Evolutionary conservation across 1,284 basidiomycete genomes (phyloP).

Genomic region (Cryptococcus sp.): DNA sequence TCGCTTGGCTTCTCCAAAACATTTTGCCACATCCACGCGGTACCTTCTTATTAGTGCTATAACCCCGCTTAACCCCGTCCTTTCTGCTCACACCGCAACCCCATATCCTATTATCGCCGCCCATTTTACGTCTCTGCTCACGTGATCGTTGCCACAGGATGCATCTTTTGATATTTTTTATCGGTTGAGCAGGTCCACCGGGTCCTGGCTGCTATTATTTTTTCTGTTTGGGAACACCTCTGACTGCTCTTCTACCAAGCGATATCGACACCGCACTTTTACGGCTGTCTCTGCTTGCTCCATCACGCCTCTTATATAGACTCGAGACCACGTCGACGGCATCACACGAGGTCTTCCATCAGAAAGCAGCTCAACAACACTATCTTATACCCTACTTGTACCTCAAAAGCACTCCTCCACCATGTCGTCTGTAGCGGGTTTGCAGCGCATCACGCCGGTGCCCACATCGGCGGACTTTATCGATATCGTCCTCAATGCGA

Average conservation of each 20-base stretch:
- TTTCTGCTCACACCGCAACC: not conserved
- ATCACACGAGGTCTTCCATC: no score
- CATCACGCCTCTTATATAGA: no score
- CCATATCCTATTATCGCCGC: no score
- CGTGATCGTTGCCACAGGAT: no score
- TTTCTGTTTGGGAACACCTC: no score
- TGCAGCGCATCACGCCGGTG: conserved; percentile 95
- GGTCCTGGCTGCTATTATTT: not conserved
- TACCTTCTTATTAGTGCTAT: not conserved
- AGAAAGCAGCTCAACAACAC: not conserved
- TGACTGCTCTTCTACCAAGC: no score
- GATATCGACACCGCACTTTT: no score
- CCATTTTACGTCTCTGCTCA: not conserved
- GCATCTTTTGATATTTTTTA: not conserved
- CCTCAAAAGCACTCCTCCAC: conserved; percentile 10
- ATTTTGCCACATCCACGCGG: no score
- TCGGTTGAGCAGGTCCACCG: not conserved
- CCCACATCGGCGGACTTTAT: conserved; percentile 93
- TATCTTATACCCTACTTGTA: not conserved
- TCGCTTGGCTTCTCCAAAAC: no score
- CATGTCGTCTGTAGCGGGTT: conserved; percentile 58
- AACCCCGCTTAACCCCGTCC: not conserved
- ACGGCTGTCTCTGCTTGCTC: no score
- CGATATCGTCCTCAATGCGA: conserved; percentile 92
- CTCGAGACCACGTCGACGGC: no score